Percentiles rank a stretch among this genome's conserved stretches.
phyloP scores from a whole-genome alignment of 1,284 basidiomycete genomes.

The Phlebopus sp. region DNA sequence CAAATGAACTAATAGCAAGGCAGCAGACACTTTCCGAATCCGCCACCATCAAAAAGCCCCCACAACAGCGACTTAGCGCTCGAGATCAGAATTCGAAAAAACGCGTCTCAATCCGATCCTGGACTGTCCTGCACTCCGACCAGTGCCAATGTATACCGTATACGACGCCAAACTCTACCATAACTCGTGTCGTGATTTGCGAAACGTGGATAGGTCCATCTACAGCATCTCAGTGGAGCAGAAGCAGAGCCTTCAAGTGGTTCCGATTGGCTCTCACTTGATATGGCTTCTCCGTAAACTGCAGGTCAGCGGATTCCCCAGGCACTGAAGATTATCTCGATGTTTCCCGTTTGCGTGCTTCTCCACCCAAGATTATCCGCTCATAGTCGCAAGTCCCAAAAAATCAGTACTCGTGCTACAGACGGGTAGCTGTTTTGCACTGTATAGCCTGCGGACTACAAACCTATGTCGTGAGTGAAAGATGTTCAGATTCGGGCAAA shows the following conservation, averaged over 20 bases:
- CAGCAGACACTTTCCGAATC: background rate
- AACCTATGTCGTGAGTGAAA: slow-evolving; percentile 4
- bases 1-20: background rate
- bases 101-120: too few relatives aligned
- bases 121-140: too few relatives aligned
- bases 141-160: too few relatives aligned
- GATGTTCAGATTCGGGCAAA: slow-evolving; percentile 3
- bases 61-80: background rate
- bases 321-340: background rate
- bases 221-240: background rate
- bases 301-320: background rate
- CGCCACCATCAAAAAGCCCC: slow-evolving; percentile 5
- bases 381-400: background rate
- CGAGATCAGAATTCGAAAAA: too few relatives aligned
- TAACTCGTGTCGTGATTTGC: background rate
- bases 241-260: background rate
- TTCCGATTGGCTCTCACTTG: background rate
- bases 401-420: background rate
- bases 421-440: background rate
- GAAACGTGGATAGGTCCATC: background rate
- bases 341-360: background rate
- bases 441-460: slow-evolving; percentile 3
- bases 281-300: background rate
- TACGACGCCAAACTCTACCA: background rate
- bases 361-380: background rate